Base-by-base conservation (phyloP, 2,329 filamentous ascomycete genomes). In the Sporothrix dimorphospora region DNA sequence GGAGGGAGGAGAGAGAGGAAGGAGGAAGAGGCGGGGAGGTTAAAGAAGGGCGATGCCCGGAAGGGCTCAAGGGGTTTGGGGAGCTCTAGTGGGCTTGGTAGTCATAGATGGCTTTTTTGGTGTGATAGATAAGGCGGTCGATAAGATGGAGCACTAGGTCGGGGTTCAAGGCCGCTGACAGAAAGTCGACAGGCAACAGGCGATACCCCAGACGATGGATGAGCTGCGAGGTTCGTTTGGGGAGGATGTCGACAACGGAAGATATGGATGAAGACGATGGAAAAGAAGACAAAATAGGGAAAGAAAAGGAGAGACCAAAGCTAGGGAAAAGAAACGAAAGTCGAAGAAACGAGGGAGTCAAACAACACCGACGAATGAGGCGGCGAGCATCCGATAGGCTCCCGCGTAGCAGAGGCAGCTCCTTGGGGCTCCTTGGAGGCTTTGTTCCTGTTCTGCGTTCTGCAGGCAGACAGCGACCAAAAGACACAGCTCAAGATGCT, bases 351-450 rank as follows among this genome's bases (percentile, higher is more conserved):
- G 49, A 67, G 21, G 63, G 67, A 59, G 38, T 30, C 30, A 59
- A 70, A 34, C 49, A 45, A 47, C 42, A 27, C 69, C 21, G 70
- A 71, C 72, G 68, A 75, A 73, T 72, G 51, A 75, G 71, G 72
- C 73, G 72, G 72, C 73, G 71, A 69, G 72, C 69, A 71, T 71
- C 75, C 73, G 75, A 75, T 74, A 75, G 74, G 75, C 69, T 73
- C 59, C 61, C 57, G 27, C 53, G 24, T 27, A 53, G 40, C 19
- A 34, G 51, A 72, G 71, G 30, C 38, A 51, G 38, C 16, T 47
- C 24, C 66, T 27, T 38, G 8, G 21, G 40, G 3, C n/a, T 53
- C n/a, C n/a, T 49, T n/a, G 16, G 14, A 16, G 59, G 30, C 12
- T 61, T n/a, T 21, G 8, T 51, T 53, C 19, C 12, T 12, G 55